Conservation (phyloP, 1,284 basidiomycete species). For the Prillingera fragicola region DNA sequence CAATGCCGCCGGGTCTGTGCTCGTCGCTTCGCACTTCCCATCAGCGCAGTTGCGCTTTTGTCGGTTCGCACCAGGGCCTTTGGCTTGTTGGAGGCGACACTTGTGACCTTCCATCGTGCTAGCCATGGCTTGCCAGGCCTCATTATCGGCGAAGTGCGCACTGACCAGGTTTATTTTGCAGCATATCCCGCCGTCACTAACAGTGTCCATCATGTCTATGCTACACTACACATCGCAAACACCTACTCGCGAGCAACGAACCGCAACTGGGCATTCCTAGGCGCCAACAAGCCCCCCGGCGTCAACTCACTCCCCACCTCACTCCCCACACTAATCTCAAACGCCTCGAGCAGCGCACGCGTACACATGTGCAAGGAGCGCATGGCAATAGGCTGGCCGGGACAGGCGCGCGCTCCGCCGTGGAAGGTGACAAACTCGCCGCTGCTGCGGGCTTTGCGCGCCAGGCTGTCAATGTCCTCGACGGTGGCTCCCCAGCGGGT, state of each 20-base stretch:
- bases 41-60: too few relatives aligned
- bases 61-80: too few relatives aligned
- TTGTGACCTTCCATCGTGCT: too few relatives aligned
- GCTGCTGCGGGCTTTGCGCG: background rate
- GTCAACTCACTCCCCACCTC: background rate
- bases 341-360: background rate
- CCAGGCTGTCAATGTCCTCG: background rate
- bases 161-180: too few relatives aligned
- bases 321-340: background rate
- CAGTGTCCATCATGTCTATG: too few relatives aligned
- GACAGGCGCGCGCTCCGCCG: conserved; percentile 1
- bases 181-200: background rate
- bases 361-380: background rate
- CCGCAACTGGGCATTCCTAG: background rate
- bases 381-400: conserved; percentile 1
- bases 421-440: conserved; percentile 4
- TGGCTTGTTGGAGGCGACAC: too few relatives aligned
- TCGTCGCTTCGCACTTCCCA: too few relatives aligned
- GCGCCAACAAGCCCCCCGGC: conserved; percentile 1
- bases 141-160: too few relatives aligned
- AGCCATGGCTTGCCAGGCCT: too few relatives aligned
- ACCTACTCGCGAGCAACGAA: too few relatives aligned
- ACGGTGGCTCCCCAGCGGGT: conserved; percentile 1
- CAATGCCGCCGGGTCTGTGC: too few relatives aligned
- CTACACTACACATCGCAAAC: too few relatives aligned